A percentile compares a stretch with the other conserved stretches of the same genome.
These are phyloP conservation scores for Clonostachys rhizophaga DNA, from an alignment of 2,329 filamentous ascomycete species.

Conservation along the genomic window DNA sequence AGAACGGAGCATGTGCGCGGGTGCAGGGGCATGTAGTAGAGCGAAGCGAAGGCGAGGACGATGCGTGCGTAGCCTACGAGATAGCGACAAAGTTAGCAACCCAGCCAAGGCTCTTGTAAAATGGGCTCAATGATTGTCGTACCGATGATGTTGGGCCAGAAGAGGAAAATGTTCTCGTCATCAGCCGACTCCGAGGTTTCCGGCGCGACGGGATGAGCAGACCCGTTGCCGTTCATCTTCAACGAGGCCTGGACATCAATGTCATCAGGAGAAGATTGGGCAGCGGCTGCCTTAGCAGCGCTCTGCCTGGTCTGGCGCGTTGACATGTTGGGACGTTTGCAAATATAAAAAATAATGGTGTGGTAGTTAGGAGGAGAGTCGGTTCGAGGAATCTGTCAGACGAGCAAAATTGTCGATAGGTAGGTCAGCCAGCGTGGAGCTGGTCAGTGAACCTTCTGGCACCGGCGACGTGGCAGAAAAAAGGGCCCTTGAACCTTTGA, in stretches of 20 bases:
- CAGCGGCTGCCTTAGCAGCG: conserved; percentile 24
- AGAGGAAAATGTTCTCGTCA: conserved; percentile 74
- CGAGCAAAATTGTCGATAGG: too few relatives aligned
- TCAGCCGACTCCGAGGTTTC: conserved; percentile 27
- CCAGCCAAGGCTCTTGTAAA: neutral
- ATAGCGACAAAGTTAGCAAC: neutral
- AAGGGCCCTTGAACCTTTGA: too few relatives aligned
- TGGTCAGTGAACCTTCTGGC: too few relatives aligned
- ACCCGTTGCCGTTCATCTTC: conserved; percentile 39
- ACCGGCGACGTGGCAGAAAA: too few relatives aligned
- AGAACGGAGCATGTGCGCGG: conserved; percentile 90
- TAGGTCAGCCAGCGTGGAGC: too few relatives aligned
- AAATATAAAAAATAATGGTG: neutral
- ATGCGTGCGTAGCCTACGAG: conserved; percentile 68
- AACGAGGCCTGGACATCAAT: conserved; percentile 15
- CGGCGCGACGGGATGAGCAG: conserved; percentile 22
- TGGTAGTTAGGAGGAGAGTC: neutral
- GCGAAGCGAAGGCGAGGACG: conserved; percentile 78
- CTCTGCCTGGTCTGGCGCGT: conserved; percentile 30
- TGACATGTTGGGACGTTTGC: conserved; percentile 22
- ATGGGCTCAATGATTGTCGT: conserved; percentile 15
- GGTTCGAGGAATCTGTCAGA: neutral
- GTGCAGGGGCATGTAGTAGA: conserved; percentile 99
- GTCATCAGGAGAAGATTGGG: conserved; percentile 13
- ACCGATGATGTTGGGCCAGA: conserved; percentile 81